Base-by-base conservation (phyloP, 2,329 filamentous ascomycete species). In the Thyridium curvatum region DNA sequence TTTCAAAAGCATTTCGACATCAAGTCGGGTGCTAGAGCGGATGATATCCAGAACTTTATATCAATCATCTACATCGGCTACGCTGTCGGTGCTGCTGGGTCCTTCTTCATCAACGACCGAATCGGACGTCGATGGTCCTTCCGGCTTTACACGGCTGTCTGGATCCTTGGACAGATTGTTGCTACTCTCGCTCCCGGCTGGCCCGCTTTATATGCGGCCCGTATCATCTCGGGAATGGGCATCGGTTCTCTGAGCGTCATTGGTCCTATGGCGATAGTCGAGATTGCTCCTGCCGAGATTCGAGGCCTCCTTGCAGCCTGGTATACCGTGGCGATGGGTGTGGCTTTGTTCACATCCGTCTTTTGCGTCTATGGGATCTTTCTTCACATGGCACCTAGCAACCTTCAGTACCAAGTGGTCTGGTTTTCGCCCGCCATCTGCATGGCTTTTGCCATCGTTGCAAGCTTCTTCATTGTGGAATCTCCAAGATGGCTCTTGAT, bases 341-440 rank as follows among this genome's bases (percentile, higher is more conserved):
- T 65, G 2, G 46, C 52, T 13, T 46, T 63, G 30, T 55, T 54
- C 6, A 37, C 56, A 1, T 48, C 57, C 16, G 47, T 48, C 37
- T 59, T 68, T 38, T 52, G 48, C 16, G 59, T 62, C 4, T 62
- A 60, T 15, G 64, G 59, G 8, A 46, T 52, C 35, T 58, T 51
- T 36, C 34, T 53, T 7, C 50, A 59, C 35, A 45, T 64, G n/a
- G 43, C 50, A 4, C 28, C 44, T 9, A 48, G 49, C 28, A 38
- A 21, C 18, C 33, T 41, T 8, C 39, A 40, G 40, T 63, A 56
- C 39, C 60, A 61, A 43, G 45, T 59, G 9, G 50, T 56, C 3
- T 59, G 46, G 38, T 58, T 62, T 42, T 40, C 45, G 4, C 54
- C 54, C 0, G 49, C 44, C 26, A 50, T 63, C 18, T 53, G 56